Evolutionary conservation across 2,329 filamentous ascomycete genomes (phyloP).

Genomic region (Kalmusia sp.): DNA sequence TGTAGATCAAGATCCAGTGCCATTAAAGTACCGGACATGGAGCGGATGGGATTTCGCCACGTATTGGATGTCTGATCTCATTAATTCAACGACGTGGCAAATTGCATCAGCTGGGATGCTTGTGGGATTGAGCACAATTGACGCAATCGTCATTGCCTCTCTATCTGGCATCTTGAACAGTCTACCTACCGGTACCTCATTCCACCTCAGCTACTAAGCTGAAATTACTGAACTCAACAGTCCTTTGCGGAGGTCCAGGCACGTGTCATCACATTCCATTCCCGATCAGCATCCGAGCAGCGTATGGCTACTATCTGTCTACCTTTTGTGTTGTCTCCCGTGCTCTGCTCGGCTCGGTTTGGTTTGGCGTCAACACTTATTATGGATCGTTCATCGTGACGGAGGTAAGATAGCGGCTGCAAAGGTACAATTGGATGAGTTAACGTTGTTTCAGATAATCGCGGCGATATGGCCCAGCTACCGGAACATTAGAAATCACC

Average conservation of each 20-base stretch:
- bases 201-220: constrained; percentile 35
- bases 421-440: background rate
- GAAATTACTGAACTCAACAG: constrained; percentile 24
- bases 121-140: background rate
- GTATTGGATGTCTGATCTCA: constrained; percentile 56
- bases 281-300: constrained; percentile 17
- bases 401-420: constrained; percentile 5
- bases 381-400: constrained; percentile 18
- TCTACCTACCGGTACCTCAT: constrained; percentile 28
- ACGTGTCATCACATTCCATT: constrained; percentile 20
- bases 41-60: constrained; percentile 50
- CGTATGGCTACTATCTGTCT: constrained; percentile 19
- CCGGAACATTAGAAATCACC: constrained; percentile 51
- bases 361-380: constrained; percentile 19
- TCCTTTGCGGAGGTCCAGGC: constrained; percentile 28
- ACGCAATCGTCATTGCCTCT: background rate
- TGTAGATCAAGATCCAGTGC: constrained; percentile 57
- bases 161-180: background rate
- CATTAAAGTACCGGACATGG: constrained; percentile 55
- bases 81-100: constrained; percentile 43
- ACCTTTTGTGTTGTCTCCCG: constrained; percentile 20
- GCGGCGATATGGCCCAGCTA: constrained; percentile 24
- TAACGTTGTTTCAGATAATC: constrained; percentile 6
- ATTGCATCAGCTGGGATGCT: constrained; percentile 46
- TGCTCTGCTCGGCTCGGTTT: constrained; percentile 21